Conservation (phyloP, 257 asterid species). For the Ilex asprella region DNA sequence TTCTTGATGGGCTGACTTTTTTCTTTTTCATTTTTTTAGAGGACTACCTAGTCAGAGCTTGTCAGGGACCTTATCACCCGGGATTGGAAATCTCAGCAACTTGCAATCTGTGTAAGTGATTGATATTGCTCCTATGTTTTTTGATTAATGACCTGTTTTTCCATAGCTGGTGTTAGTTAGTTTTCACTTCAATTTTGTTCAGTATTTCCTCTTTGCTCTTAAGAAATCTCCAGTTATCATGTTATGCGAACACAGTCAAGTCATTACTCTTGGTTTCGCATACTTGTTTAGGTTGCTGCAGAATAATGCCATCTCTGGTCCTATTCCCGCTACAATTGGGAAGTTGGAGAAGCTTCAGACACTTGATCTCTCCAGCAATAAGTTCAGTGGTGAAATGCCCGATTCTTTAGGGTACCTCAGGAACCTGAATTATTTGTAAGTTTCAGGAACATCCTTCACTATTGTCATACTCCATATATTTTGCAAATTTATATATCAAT, state of each 20-base stretch:
- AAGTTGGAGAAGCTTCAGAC: conserved; percentile 73
- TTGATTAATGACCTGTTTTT: no score
- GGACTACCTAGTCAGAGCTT: conserved; percentile 80
- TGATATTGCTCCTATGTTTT: neutral
- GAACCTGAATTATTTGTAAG: conserved; percentile 86
- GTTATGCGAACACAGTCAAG: no score
- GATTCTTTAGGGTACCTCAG: conserved; percentile 56
- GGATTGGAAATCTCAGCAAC: conserved; percentile 75
- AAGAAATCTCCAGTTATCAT: no score
- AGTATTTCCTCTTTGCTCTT: no score
- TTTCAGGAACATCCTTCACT: conserved; percentile 14
- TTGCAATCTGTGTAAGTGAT: conserved; percentile 80
- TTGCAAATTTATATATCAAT: no score
- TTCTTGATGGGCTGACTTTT: conserved; percentile 4
- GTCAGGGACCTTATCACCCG: conserved; percentile 76
- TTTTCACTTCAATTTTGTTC: no score
- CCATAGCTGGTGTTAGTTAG: no score
- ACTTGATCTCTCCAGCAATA: conserved; percentile 82
- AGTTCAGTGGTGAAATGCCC: conserved; percentile 64
- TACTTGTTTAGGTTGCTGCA: conserved; percentile 64
- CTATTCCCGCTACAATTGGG: conserved; percentile 68
- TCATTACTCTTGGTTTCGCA: no score
- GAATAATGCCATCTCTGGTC: conserved; percentile 77
- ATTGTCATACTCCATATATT: neutral
- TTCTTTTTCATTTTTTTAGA: conserved; percentile 30